phyloP scores from a whole-genome alignment of 768 basidiomycete species.

The Exsudoporus frostii region DNA sequence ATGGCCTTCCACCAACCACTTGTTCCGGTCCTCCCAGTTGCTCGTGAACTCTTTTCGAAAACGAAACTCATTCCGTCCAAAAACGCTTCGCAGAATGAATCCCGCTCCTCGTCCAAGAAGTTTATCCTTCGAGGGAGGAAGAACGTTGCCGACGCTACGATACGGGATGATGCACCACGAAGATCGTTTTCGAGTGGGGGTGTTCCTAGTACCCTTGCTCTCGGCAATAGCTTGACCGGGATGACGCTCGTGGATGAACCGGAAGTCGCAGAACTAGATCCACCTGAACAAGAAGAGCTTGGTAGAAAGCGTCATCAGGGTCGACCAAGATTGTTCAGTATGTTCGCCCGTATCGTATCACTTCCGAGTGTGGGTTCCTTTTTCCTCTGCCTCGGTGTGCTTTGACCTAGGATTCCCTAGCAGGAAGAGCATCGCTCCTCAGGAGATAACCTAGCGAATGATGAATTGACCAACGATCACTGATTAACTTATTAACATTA shows the following conservation, averaged over 20 bases:
- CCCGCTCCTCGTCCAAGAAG: constrained; percentile 23
- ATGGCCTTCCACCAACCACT: constrained; percentile 81
- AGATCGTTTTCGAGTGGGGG: constrained; percentile 24
- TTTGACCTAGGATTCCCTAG: neutral
- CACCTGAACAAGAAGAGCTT: constrained; percentile 12
- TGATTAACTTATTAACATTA: constrained; percentile 8
- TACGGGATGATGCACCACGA: constrained; percentile 8
- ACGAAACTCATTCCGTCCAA: constrained; percentile 62
- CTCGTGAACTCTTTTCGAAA: constrained; percentile 73
- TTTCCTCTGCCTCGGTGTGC: neutral
- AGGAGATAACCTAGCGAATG: neutral
- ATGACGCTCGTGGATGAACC: constrained; percentile 41
- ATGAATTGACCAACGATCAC: constrained; percentile 1
- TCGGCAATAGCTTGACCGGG: constrained; percentile 22
- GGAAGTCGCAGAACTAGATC: constrained; percentile 30
- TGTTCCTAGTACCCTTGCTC: neutral
- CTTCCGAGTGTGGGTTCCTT: constrained; percentile 12
- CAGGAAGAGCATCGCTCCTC: constrained; percentile 9
- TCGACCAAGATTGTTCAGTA: constrained; percentile 31
- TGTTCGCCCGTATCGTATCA: constrained; percentile 15
- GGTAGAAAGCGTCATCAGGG: constrained; percentile 18
- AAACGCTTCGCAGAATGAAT: constrained; percentile 29
- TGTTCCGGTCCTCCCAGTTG: constrained; percentile 74
- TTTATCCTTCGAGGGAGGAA: constrained; percentile 18
- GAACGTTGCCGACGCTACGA: constrained; percentile 10